Evolutionary conservation across 306 rosid genomes (phyloP).

Genomic region (Leucaena leucocephala): DNA sequence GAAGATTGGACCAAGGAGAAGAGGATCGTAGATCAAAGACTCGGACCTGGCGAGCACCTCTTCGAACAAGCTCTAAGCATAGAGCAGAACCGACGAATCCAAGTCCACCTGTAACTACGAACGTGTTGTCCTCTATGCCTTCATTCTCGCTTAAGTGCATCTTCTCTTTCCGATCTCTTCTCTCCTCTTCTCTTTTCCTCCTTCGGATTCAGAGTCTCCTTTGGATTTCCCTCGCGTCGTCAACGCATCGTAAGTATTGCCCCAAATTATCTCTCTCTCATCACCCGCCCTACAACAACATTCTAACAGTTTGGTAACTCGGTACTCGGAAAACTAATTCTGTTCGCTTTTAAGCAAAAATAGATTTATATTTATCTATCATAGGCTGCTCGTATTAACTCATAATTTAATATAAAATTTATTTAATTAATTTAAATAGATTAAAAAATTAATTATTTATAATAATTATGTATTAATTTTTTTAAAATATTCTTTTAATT

Average conservation of each 20-base stretch:
- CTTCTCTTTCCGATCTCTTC: not conserved
- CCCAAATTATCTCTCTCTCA: not conserved
- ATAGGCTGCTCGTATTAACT: no score
- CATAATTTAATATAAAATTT: no score
- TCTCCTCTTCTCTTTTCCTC: not conserved
- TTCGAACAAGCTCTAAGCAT: slow-evolving; percentile 76
- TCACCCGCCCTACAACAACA: no score
- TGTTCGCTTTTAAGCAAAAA: no score
- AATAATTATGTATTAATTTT: no score
- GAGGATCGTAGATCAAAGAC: slow-evolving; percentile 71
- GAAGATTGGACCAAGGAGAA: slow-evolving; percentile 62
- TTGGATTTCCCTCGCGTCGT: not conserved
- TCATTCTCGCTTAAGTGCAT: slow-evolving; percentile 90
- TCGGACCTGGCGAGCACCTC: slow-evolving; percentile 78
- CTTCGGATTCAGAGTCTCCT: not conserved
- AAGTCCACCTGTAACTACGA: slow-evolving; percentile 84
- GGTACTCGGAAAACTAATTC: not conserved
- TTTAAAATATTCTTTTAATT: no score
- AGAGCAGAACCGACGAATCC: slow-evolving; percentile 89
- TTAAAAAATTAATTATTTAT: no score
- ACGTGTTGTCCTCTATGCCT: slow-evolving; percentile 77
- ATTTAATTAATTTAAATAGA: no score
- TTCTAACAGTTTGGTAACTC: no score
- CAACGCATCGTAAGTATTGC: not conserved
- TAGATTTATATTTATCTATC: no score